Evolutionary conservation across 148 eudicot genomes (phyloP).

Genomic region (Vaccinium corymbosum): DNA sequence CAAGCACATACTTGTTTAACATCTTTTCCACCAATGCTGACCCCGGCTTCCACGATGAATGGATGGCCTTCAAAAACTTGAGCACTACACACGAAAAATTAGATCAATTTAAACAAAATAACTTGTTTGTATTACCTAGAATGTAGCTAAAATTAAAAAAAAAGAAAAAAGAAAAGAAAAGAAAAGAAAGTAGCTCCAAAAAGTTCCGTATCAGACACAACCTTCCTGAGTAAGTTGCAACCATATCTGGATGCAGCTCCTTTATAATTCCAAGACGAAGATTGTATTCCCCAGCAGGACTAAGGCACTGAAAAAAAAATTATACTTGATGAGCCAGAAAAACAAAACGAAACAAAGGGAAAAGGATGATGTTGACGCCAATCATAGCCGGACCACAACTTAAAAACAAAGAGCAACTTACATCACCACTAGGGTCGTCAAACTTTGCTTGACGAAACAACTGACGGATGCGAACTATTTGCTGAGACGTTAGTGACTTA

Average conservation of each 20-base stretch:
- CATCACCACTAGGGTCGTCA: constrained; percentile 98
- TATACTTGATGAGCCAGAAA: constrained; percentile 8
- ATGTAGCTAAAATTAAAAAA: not conserved
- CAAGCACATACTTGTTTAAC: constrained; percentile 76
- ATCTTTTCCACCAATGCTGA: constrained; percentile 98
- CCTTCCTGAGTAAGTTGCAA: constrained; percentile 99
- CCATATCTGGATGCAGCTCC: constrained; percentile 99
- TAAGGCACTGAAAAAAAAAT: constrained; percentile 71
- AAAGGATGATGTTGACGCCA: not conserved
- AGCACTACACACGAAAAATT: constrained; percentile 52
- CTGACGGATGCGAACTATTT: constrained; percentile 94
- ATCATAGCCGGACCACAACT: not conserved
- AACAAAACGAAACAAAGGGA: not conserved
- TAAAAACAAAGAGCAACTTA: constrained; percentile 35
- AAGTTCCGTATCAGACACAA: constrained; percentile 26
- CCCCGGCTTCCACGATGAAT: constrained; percentile 94
- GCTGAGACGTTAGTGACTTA: constrained; percentile 88
- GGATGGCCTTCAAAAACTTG: constrained; percentile 99
- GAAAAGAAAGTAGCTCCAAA: not conserved
- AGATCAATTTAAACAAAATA: not conserved
- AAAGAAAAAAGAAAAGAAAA: not conserved
- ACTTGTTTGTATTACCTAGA: not conserved
- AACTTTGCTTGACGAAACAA: constrained; percentile 98
- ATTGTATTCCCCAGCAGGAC: constrained; percentile 99
- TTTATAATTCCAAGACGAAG: constrained; percentile 95